Evolutionary conservation across 352 stramenopile genomes (phyloP).

Genomic region (Phytopythium delawarense): DNA sequence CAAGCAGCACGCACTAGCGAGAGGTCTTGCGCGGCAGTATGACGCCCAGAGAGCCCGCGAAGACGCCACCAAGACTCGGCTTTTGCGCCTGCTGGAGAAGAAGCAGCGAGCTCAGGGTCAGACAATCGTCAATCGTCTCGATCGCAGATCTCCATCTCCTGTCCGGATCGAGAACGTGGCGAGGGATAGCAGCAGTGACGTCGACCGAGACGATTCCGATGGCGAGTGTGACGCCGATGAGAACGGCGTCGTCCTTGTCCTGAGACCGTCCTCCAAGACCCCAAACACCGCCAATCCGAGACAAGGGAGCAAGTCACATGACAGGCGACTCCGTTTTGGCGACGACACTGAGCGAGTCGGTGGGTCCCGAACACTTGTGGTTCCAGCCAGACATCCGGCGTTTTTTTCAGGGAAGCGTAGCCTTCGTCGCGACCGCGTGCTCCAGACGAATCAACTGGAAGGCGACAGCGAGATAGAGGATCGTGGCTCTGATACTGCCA

Average conservation of each 20-base stretch:
- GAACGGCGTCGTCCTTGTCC: background rate
- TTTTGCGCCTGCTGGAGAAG: slow-evolving; percentile 10
- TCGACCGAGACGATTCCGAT: background rate
- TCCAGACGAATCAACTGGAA: background rate
- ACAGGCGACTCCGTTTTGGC: background rate
- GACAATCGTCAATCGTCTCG: background rate
- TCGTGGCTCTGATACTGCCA: background rate
- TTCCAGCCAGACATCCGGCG: background rate
- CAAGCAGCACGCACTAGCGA: slow-evolving; percentile 12
- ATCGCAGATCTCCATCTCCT: background rate
- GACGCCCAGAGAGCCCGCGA: slow-evolving; percentile 26
- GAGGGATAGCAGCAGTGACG: background rate
- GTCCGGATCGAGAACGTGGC: background rate
- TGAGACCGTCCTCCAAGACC: background rate
- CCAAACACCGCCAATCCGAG: background rate
- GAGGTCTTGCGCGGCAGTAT: slow-evolving; percentile 26
- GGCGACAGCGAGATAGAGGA: background rate
- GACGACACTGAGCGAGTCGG: background rate
- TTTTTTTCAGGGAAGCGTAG: background rate
- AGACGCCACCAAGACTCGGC: slow-evolving; percentile 16
- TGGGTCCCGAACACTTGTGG: background rate
- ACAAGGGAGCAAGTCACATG: background rate
- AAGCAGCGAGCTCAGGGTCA: background rate
- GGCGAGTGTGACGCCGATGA: background rate
- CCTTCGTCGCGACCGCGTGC: background rate